Percentiles rank a stretch among this genome's conserved stretches.
Conservation (phyloP, 345 rosid genomes). For the Populus euphratica region DNA sequence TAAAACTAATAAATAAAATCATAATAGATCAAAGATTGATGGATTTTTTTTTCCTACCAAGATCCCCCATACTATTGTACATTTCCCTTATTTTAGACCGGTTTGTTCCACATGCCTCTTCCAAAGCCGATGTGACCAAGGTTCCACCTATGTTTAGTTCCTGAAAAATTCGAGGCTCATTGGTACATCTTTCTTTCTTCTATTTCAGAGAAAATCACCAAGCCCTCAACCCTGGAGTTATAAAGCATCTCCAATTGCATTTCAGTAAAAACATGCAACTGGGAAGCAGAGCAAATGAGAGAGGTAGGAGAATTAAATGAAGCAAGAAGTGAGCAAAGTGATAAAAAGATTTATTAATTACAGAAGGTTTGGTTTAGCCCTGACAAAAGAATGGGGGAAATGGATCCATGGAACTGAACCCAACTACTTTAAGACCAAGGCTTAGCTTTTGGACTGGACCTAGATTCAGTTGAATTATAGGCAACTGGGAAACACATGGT, state of each 20-base stretch:
- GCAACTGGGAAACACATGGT: no score
- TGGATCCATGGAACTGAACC: no score
- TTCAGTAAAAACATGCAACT: no score
- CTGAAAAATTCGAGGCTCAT: slow-evolving; percentile 36
- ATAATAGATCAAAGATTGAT: neutral
- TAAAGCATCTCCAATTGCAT: neutral
- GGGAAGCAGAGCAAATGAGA: no score
- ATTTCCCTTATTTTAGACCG: slow-evolving; percentile 65
- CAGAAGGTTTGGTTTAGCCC: no score
- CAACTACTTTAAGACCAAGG: no score
- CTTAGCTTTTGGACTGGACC: no score
- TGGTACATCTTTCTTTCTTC: neutral
- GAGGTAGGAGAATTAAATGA: no score
- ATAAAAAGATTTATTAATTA: no score
- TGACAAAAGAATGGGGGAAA: no score
- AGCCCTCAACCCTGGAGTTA: neutral
- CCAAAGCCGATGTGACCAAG: slow-evolving; percentile 70
- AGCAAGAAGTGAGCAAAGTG: no score
- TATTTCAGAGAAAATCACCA: neutral
- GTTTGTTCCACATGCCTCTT: slow-evolving; percentile 81
- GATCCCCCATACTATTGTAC: slow-evolving; percentile 80
- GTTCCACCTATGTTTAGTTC: slow-evolving; percentile 85
- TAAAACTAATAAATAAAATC: neutral
- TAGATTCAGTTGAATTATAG: no score
- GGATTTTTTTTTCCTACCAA: slow-evolving; percentile 47